Evolutionary conservation across 768 basidiomycete species (phyloP).

Genomic region (Boletus bicolor): DNA sequence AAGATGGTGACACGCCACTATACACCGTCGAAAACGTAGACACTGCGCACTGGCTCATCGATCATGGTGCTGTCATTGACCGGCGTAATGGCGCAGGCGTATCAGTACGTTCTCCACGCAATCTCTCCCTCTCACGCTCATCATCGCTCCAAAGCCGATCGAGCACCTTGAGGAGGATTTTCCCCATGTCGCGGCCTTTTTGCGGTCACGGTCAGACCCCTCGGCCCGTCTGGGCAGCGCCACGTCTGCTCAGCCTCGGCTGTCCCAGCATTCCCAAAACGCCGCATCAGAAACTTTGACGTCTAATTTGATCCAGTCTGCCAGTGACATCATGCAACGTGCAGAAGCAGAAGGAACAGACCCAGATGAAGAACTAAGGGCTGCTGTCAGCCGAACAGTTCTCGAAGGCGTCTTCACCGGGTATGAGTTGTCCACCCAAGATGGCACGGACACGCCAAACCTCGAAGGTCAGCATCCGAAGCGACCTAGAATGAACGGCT

Average conservation of each 20-base stretch:
- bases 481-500: slow-evolving; percentile 27
- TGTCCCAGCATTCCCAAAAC: slow-evolving; percentile 69
- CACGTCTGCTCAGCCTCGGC: slow-evolving; percentile 26
- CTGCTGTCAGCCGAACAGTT: slow-evolving; percentile 60
- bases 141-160: slow-evolving; percentile 44
- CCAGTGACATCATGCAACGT: slow-evolving; percentile 64
- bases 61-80: slow-evolving; percentile 68
- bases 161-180: slow-evolving; percentile 71
- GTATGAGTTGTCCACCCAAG: slow-evolving; percentile 43
- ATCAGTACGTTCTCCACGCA: slow-evolving; percentile 51
- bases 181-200: slow-evolving; percentile 59
- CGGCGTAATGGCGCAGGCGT: slow-evolving; percentile 68
- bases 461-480: slow-evolving; percentile 16
- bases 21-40: slow-evolving; percentile 84
- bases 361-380: slow-evolving; percentile 63
- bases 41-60: slow-evolving; percentile 74
- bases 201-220: slow-evolving; percentile 40
- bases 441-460: slow-evolving; percentile 3
- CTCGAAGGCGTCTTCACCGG: slow-evolving; percentile 64
- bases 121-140: slow-evolving; percentile 12
- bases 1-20: slow-evolving; percentile 88
- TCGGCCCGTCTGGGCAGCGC: slow-evolving; percentile 5
- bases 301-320: slow-evolving; percentile 58
- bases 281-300: slow-evolving; percentile 68
- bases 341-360: slow-evolving; percentile 56